phyloP scores from a whole-genome alignment of 352 stramenopile genomes.

The Phytopythium helicoides region DNA sequence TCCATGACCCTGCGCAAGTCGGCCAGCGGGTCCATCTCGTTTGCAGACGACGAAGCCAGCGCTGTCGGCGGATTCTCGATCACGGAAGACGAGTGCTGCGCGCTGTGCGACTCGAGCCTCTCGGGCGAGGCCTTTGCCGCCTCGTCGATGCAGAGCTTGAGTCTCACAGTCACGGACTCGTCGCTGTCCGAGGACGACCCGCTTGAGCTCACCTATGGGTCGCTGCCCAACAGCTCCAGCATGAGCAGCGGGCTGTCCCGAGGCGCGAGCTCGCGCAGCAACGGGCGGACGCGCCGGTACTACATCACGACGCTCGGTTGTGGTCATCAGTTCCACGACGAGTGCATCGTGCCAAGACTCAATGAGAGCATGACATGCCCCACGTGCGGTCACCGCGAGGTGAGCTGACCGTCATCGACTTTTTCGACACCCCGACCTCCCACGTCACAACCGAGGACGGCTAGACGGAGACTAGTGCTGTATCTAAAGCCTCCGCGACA shows the following conservation, averaged over 20 bases:
- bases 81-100: conserved; percentile 20
- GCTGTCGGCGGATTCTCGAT: conserved; percentile 14
- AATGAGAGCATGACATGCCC: conserved; percentile 47
- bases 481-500: too few species aligned
- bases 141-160: conserved; percentile 7
- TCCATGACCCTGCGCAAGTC: conserved; percentile 8
- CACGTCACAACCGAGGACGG: not conserved
- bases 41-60: conserved; percentile 21
- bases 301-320: conserved; percentile 45
- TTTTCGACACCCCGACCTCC: not conserved
- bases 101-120: conserved; percentile 41
- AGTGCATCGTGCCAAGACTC: conserved; percentile 51
- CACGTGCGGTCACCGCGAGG: conserved; percentile 37
- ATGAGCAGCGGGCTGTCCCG: not conserved
- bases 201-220: conserved; percentile 1
- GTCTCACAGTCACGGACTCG: conserved; percentile 10
- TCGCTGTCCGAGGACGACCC: conserved; percentile 29
- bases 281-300: conserved; percentile 11
- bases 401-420: not conserved
- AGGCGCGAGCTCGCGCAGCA: conserved; percentile 2
- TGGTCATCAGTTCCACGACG: conserved; percentile 57
- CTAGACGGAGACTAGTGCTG: not conserved
- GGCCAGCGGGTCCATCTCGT: conserved; percentile 15
- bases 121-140: conserved; percentile 38
- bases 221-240: not conserved